Percentiles rank a stretch among this genome's conserved stretches.
These are phyloP conservation scores for Fragilariopsis cylindrus DNA, from an alignment of 108 stramenopile species.

Conservation along the genomic window DNA sequence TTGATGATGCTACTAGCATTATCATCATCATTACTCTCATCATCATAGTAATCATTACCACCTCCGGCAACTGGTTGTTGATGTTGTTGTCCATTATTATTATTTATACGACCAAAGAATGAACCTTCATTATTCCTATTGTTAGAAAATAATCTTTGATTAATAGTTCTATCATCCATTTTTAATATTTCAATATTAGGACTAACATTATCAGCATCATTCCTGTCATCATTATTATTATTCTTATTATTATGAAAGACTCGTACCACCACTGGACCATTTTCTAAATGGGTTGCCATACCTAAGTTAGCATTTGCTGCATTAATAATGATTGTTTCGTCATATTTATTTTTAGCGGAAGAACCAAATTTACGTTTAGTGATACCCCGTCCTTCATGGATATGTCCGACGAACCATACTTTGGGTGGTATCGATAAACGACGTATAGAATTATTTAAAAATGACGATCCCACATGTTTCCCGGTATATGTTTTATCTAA, in stretches of 20 bases:
- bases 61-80: too few relatives aligned
- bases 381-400: constrained; percentile 72
- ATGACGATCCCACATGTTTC: constrained; percentile 53
- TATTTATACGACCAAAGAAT: neutral
- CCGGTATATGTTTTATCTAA: constrained; percentile 60
- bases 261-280: constrained; percentile 62
- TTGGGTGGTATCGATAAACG: constrained; percentile 36
- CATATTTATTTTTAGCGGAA: constrained; percentile 1
- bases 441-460: constrained; percentile 48
- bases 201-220: neutral
- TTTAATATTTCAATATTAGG: constrained; percentile 11
- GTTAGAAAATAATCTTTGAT: neutral
- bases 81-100: too few relatives aligned
- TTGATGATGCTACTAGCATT: neutral
- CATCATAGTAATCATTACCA: neutral
- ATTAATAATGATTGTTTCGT: constrained; percentile 65
- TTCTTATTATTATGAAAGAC: too few relatives aligned
- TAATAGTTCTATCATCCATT: constrained; percentile 28
- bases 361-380: constrained; percentile 28
- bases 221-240: too few relatives aligned
- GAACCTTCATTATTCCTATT: neutral
- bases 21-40: neutral
- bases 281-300: constrained; percentile 50
- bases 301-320: constrained; percentile 79
- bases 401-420: constrained; percentile 76